These are phyloP conservation scores for Gracilaria caudata DNA, from an alignment of 23 red algal species.

Conservation along the genomic window DNA sequence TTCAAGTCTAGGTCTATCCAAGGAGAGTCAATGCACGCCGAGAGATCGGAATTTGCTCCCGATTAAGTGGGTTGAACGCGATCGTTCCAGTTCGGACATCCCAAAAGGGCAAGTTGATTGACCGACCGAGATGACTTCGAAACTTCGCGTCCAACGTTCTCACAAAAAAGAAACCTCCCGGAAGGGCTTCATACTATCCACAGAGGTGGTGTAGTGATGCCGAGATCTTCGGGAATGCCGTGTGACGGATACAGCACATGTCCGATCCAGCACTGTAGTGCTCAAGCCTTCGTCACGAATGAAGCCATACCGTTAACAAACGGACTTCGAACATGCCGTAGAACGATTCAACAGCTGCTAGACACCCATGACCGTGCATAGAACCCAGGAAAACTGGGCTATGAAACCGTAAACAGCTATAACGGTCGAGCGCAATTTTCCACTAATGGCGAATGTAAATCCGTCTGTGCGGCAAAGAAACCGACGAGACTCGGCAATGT, in stretches of 20 bases:
- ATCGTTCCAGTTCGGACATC: neutral
- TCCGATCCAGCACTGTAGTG: neutral
- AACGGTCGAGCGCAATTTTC: neutral
- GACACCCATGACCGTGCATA: neutral
- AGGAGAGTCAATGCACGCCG: neutral
- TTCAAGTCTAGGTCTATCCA: too few relatives aligned
- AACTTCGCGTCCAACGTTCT: neutral
- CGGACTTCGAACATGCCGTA: neutral
- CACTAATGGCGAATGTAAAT: too few relatives aligned
- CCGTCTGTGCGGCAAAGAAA: too few relatives aligned
- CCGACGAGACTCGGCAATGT: too few relatives aligned
- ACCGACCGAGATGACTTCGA: neutral
- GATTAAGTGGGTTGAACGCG: neutral
- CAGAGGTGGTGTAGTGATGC: neutral
- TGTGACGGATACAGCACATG: neutral
- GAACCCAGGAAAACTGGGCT: neutral
- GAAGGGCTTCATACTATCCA: neutral
- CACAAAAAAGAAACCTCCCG: neutral
- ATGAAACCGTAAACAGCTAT: neutral
- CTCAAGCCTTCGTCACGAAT: neutral
- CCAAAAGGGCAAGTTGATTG: neutral
- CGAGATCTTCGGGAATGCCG: neutral
- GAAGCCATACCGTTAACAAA: neutral
- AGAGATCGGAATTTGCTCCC: neutral
- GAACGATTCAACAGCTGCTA: neutral